Evolutionary conservation across 2,329 filamentous ascomycete species (phyloP).

Genomic region (Aspergillus japonicus): DNA sequence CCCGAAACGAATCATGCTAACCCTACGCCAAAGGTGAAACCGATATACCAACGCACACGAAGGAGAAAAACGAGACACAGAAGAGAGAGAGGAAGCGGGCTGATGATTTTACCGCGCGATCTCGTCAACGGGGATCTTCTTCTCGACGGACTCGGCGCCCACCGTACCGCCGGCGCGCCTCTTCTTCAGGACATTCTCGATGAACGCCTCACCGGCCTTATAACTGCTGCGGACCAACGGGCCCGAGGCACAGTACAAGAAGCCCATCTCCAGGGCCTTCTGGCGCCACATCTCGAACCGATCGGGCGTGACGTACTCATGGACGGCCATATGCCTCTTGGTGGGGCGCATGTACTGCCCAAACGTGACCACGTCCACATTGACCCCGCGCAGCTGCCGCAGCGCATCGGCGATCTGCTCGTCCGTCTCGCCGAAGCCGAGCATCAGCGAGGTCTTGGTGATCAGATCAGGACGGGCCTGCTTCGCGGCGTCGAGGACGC

Average conservation of each 20-base stretch:
- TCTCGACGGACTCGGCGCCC: slow-evolving; percentile 27
- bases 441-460: slow-evolving; percentile 98
- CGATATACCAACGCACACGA: background rate
- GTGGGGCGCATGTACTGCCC: slow-evolving; percentile 99
- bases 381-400: slow-evolving; percentile 71
- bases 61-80: background rate
- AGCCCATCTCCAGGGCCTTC: slow-evolving; percentile 89
- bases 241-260: slow-evolving; percentile 92
- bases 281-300: slow-evolving; percentile 90
- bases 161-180: slow-evolving; percentile 43
- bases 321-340: slow-evolving; percentile 94
- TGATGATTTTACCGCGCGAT: slow-evolving; percentile 24
- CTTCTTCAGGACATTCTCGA: slow-evolving; percentile 96
- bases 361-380: slow-evolving; percentile 95
- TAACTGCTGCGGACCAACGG: slow-evolving; percentile 92
- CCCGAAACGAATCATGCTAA: slow-evolving; percentile 3
- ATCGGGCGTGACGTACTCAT: slow-evolving; percentile 89
- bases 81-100: background rate
- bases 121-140: slow-evolving; percentile 27
- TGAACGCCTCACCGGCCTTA: slow-evolving; percentile 97
- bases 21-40: slow-evolving; percentile 12
- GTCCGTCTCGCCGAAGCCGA: slow-evolving; percentile 90
- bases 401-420: slow-evolving; percentile 78
- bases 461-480: slow-evolving; percentile 72
- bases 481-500: slow-evolving; percentile 80